These are phyloP conservation scores for Schizophyllum amplum DNA, from an alignment of 1,284 basidiomycete genomes.

Conservation along the genomic window DNA sequence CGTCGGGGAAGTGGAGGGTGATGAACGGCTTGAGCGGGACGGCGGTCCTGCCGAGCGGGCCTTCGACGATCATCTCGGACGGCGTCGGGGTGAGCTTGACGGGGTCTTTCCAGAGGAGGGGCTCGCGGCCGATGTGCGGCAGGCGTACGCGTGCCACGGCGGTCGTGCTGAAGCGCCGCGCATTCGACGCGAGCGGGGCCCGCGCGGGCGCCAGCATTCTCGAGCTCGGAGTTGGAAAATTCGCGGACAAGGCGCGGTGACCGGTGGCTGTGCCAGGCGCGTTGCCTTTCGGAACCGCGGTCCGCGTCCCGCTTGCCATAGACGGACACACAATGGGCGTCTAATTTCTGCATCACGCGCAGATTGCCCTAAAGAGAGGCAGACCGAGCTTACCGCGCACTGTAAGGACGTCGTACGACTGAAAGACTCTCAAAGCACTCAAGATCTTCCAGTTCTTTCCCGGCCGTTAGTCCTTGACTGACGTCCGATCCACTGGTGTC, in stretches of 20 bases:
- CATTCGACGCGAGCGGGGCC: background rate
- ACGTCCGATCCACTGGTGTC: too few relatives aligned
- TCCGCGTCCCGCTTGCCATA: too few relatives aligned
- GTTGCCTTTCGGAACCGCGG: too few relatives aligned
- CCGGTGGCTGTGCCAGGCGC: background rate
- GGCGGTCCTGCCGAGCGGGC: constrained; percentile 69
- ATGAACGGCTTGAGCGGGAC: constrained; percentile 68
- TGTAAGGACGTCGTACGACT: too few relatives aligned
- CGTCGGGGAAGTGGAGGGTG: constrained; percentile 32
- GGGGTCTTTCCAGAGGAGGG: constrained; percentile 63
- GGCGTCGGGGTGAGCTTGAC: constrained; percentile 54
- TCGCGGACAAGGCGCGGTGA: background rate
- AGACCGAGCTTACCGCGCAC: too few relatives aligned
- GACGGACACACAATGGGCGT: too few relatives aligned
- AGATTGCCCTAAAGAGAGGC: too few relatives aligned
- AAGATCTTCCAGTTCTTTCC: too few relatives aligned
- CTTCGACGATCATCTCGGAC: constrained; percentile 53
- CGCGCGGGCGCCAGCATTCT: background rate
- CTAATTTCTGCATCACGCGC: too few relatives aligned
- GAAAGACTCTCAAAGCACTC: too few relatives aligned
- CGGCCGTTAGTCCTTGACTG: too few relatives aligned
- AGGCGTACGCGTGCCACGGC: constrained; percentile 26
- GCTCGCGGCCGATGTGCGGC: constrained; percentile 79
- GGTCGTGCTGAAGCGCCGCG: constrained; percentile 2
- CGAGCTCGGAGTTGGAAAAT: background rate